Conservation (phyloP, 192 early-diverging fungal species). For the Dimargaris xerosporica region DNA sequence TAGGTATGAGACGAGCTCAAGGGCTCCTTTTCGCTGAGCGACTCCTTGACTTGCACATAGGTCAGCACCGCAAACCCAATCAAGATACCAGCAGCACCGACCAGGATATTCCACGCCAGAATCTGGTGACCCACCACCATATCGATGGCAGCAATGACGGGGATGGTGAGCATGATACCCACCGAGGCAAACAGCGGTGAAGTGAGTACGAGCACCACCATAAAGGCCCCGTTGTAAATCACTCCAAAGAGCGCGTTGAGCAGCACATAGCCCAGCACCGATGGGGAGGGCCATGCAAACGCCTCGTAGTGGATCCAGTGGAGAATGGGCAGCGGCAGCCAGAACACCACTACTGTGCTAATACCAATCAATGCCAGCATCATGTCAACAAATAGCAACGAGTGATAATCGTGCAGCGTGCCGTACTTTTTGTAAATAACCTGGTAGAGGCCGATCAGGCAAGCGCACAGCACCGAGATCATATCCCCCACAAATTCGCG, state of each 20-base stretch:
- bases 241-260: slow-evolving; percentile 53
- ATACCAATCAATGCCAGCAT: slow-evolving; percentile 56
- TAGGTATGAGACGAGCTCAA: no score
- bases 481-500: slow-evolving; percentile 34
- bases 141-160: slow-evolving; percentile 44
- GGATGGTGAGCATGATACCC: slow-evolving; percentile 69
- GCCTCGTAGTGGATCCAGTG: slow-evolving; percentile 41
- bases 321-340: slow-evolving; percentile 58
- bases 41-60: slow-evolving; percentile 10
- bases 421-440: slow-evolving; percentile 69
- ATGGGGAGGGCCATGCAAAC: slow-evolving; percentile 44
- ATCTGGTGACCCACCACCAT: slow-evolving; percentile 31
- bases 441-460: slow-evolving; percentile 59
- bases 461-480: slow-evolving; percentile 45
- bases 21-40: no score
- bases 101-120: slow-evolving; percentile 32
- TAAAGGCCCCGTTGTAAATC: slow-evolving; percentile 59
- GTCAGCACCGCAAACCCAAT: slow-evolving; percentile 36
- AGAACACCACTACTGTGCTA: slow-evolving; percentile 43
- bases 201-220: slow-evolving; percentile 59
- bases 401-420: slow-evolving; percentile 31
- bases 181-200: slow-evolving; percentile 58
- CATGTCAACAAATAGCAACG: slow-evolving; percentile 59
- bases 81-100: slow-evolving; percentile 36
- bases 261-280: slow-evolving; percentile 36